Evolutionary conservation across 78 protist species (phyloP).

Genomic region (Mantamonas sphyraenae): DNA sequence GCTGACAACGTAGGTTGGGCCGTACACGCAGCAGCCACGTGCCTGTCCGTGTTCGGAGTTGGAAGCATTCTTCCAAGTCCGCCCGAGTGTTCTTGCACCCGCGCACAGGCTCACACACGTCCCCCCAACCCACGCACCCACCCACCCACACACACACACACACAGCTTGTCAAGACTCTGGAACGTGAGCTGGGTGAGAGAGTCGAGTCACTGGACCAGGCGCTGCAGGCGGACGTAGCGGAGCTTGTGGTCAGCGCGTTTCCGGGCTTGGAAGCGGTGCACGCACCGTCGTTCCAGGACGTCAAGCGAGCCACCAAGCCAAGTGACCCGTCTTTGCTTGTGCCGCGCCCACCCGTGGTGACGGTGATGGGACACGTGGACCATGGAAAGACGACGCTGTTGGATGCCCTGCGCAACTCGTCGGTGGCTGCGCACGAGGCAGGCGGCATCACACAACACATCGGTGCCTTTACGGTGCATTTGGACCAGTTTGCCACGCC

Average conservation of each 20-base stretch:
- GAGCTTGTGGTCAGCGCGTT: neutral
- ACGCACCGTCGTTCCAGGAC: neutral
- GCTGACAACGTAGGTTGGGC: no score
- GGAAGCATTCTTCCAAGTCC: no score
- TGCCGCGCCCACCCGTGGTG: conserved; percentile 77
- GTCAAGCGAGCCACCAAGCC: neutral
- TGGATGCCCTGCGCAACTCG: conserved; percentile 65
- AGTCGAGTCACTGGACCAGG: neutral
- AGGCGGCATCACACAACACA: conserved; percentile 91
- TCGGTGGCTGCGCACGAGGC: conserved; percentile 75
- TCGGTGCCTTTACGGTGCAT: conserved; percentile 53
- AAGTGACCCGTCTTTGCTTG: neutral
- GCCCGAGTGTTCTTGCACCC: no score
- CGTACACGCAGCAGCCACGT: no score
- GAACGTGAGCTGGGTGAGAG: neutral
- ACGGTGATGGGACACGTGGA: conserved; percentile 93
- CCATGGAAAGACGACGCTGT: conserved; percentile 89
- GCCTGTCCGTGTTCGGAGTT: no score
- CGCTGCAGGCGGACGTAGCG: neutral
- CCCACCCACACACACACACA: no score
- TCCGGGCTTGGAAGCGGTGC: neutral
- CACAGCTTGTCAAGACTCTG: no score
- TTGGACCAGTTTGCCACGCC: conserved; percentile 1
- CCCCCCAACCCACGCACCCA: no score
- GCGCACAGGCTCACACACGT: no score